phyloP scores from a whole-genome alignment of 805 yeast genomes.

The Soucietia sequanensis region DNA sequence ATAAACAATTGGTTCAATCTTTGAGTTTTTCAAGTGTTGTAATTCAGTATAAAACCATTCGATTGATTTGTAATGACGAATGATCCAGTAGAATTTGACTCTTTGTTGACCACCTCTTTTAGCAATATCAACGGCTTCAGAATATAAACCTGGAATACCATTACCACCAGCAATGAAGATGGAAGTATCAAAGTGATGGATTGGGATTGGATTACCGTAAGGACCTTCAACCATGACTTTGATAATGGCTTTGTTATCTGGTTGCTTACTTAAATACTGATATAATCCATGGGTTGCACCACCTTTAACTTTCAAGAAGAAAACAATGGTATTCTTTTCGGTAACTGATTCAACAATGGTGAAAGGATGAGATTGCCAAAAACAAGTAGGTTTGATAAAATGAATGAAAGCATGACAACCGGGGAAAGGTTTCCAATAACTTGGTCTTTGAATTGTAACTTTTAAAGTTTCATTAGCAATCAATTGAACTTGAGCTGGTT shows the following conservation, averaged over 20 bases:
- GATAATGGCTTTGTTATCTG: slow-evolving; percentile 27
- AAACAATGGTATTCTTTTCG: slow-evolving; percentile 34
- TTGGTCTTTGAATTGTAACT: slow-evolving; percentile 50
- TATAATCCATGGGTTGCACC: slow-evolving; percentile 38
- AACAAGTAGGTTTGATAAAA: slow-evolving; percentile 41
- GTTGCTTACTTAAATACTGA: slow-evolving; percentile 30
- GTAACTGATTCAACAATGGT: slow-evolving; percentile 33
- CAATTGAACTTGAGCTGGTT: slow-evolving; percentile 44
- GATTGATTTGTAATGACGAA: slow-evolving; percentile 38
- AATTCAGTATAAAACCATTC: slow-evolving; percentile 42
- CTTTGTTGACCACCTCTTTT: slow-evolving; percentile 8
- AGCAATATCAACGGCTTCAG: slow-evolving; percentile 28
- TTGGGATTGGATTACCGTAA: slow-evolving; percentile 32
- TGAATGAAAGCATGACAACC: slow-evolving; percentile 65
- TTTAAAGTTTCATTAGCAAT: slow-evolving; percentile 47
- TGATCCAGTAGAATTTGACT: slow-evolving; percentile 37
- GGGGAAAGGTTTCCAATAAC: slow-evolving; percentile 53
- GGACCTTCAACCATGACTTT: slow-evolving; percentile 40
- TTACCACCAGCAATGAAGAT: slow-evolving; percentile 38
- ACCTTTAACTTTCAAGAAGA: slow-evolving; percentile 43
- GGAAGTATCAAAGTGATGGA: slow-evolving; percentile 8
- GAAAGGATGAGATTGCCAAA: slow-evolving; percentile 72
- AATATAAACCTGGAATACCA: slow-evolving; percentile 41
- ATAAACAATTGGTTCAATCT: slow-evolving; percentile 39
- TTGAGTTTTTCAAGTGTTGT: slow-evolving; percentile 27